Evolutionary conservation across 169 alveolate species (phyloP), one percentile per base, ranked within the genome.

Genomic region (Miamiensis avidus): DNA sequence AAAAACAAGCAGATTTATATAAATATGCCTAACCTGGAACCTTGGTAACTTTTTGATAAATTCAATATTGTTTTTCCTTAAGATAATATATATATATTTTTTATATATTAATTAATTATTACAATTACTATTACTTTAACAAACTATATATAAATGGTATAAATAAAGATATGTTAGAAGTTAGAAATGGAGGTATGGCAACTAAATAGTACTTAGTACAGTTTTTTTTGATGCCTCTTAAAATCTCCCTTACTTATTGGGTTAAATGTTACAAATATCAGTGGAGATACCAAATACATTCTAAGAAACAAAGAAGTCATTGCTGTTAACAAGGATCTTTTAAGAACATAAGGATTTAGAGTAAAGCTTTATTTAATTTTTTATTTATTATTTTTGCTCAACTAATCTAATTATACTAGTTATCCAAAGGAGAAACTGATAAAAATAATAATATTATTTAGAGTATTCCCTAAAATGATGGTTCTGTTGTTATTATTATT

Each of bases 161-260:
- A 82, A 96, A 95, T 78, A 97, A 96, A 27, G 98, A 95, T 88
- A 95, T 95, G 96, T 83, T 95, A 65, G 98, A 95, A 89, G 94
- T 95, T 4, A 97, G 98, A 30, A 94, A 93, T 82, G 93, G 93
- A 29, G 93, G 93, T 30, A 86, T 91, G 95, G 84, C 94, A 28
- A 65, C 75, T 25, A 81, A 84, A 11, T 96, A 95, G 86, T 93
- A 93, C 34, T 65, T 86, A 74, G 82, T 94, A 29, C 96, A 95
- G 33, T 94, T 95, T 88, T 30, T 84, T 95, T 64, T 95, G 98
- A 97, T 89, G 94, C 31, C 65, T 95, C 34, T 83, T 89, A 4
- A 93, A 94, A 83, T 91, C 98, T 32, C 98, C 98, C 29, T 87
- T 95, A 31, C 49, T 95, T 27, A 82, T 95, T 33, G 98, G 98